Percentiles rank a stretch among this genome's conserved stretches.
These are phyloP conservation scores for Annulohypoxylon truncatum DNA, from an alignment of 2,329 filamentous ascomycete genomes.

Conservation along the genomic window DNA sequence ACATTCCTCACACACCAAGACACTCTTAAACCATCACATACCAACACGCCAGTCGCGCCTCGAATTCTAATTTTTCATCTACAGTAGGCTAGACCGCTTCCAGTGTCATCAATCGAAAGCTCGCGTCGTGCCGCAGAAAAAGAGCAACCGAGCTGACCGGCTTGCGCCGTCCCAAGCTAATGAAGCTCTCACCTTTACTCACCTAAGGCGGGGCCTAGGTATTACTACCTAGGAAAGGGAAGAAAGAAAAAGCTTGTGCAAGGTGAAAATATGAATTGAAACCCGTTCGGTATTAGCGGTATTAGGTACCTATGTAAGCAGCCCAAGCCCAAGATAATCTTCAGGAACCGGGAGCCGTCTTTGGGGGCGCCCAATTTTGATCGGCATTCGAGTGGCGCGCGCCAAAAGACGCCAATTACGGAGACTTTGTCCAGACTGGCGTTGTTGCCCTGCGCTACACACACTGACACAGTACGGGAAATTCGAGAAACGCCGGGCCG, in stretches of 20 bases:
- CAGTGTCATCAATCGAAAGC: not conserved
- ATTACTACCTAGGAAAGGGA: not conserved
- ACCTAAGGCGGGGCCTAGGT: not conserved
- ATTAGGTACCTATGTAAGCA: not conserved
- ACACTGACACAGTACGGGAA: constrained; percentile 9
- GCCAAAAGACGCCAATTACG: constrained; percentile 15
- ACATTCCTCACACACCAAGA: constrained; percentile 7
- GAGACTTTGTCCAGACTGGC: not conserved
- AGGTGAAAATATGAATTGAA: constrained; percentile 11
- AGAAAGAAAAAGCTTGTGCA: not conserved
- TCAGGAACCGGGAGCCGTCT: constrained; percentile 8
- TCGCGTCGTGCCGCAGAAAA: not conserved
- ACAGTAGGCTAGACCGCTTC: constrained; percentile 8
- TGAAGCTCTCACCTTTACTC: not conserved
- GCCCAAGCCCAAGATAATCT: constrained; percentile 18
- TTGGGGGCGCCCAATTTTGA: constrained; percentile 18
- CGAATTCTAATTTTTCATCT: not conserved
- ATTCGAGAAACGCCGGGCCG: not conserved
- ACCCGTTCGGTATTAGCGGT: constrained; percentile 12
- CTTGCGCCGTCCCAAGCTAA: constrained; percentile 14
- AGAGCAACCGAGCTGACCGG: constrained; percentile 13
- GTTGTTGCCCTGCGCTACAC: not conserved
- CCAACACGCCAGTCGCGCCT: not conserved
- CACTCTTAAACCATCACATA: not conserved
- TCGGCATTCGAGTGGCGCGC: constrained; percentile 30